These are phyloP conservation scores for Spirogloea muscicola DNA, from an alignment of 139 green algal species.

Conservation along the genomic window DNA sequence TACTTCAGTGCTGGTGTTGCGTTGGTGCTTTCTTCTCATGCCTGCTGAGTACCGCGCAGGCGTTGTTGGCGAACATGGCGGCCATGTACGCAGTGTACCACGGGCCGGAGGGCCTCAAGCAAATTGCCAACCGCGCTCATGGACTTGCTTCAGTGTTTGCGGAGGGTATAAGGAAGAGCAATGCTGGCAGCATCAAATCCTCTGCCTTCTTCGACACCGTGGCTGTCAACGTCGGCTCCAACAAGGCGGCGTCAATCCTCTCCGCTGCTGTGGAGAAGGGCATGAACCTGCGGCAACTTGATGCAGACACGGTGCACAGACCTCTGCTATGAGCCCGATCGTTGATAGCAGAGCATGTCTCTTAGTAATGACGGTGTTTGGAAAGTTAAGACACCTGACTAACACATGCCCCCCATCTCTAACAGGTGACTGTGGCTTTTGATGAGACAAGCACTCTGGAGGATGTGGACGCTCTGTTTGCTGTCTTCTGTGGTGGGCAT, in stretches of 20 bases:
- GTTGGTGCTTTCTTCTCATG: not conserved
- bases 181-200: slow-evolving; percentile 52
- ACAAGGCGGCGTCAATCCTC: slow-evolving; percentile 48
- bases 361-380: slow-evolving; percentile 4
- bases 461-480: slow-evolving; percentile 87
- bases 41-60: slow-evolving; percentile 33
- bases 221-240: slow-evolving; percentile 49
- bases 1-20: no score
- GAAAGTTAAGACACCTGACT: no score
- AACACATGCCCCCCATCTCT: no score
- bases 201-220: slow-evolving; percentile 93
- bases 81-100: slow-evolving; percentile 96
- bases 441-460: slow-evolving; percentile 89
- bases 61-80: slow-evolving; percentile 95
- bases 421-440: slow-evolving; percentile 69
- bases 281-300: slow-evolving; percentile 85
- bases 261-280: slow-evolving; percentile 44
- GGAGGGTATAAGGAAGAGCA: slow-evolving; percentile 67
- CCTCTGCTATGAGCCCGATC: not conserved
- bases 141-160: slow-evolving; percentile 80
- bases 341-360: not conserved
- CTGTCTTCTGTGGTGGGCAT: no score
- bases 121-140: slow-evolving; percentile 81
- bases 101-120: slow-evolving; percentile 84
- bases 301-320: slow-evolving; percentile 46